Conservation (phyloP, 1,284 basidiomycete species). For the Trametes polyzona region DNA sequence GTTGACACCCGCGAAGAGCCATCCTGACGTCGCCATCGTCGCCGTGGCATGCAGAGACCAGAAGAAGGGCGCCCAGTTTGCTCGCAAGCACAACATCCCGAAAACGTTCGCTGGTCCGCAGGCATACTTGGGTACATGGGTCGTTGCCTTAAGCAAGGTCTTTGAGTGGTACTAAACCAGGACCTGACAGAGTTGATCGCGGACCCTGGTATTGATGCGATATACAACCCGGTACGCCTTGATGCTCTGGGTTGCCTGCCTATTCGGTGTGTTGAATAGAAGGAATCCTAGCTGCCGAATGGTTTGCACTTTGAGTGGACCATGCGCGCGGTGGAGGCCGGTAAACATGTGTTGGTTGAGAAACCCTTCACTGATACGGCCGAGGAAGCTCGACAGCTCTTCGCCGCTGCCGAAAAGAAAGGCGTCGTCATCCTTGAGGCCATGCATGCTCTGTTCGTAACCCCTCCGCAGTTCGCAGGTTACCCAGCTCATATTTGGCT, state of each 20-base stretch:
- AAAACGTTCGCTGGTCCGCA: slow-evolving; percentile 34
- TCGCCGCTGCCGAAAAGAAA: slow-evolving; percentile 37
- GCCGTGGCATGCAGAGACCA: slow-evolving; percentile 69
- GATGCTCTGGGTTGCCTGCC: too few species aligned
- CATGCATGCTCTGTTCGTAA: background rate
- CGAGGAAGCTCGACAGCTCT: slow-evolving; percentile 54
- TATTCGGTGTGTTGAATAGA: too few species aligned
- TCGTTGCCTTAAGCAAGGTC: background rate
- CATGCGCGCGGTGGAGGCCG: slow-evolving; percentile 69
- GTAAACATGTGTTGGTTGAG: slow-evolving; percentile 76
- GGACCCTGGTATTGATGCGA: slow-evolving; percentile 60
- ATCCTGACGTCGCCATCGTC: slow-evolving; percentile 60
- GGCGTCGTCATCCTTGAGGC: slow-evolving; percentile 42
- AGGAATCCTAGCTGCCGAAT: slow-evolving; percentile 71
- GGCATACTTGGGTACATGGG: slow-evolving; percentile 59
- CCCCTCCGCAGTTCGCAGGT: background rate
- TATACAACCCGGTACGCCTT: slow-evolving; percentile 70
- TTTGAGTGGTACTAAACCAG: background rate
- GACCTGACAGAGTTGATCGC: slow-evolving; percentile 54
- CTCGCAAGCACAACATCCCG: slow-evolving; percentile 57
- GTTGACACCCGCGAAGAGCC: slow-evolving; percentile 55
- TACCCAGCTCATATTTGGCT: background rate
- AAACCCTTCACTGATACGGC: slow-evolving; percentile 67
- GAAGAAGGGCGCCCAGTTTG: slow-evolving; percentile 52
- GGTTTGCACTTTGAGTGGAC: slow-evolving; percentile 64